Conservation (phyloP, 2,329 filamentous ascomycete genomes). For the Alternaria incomplexa region DNA sequence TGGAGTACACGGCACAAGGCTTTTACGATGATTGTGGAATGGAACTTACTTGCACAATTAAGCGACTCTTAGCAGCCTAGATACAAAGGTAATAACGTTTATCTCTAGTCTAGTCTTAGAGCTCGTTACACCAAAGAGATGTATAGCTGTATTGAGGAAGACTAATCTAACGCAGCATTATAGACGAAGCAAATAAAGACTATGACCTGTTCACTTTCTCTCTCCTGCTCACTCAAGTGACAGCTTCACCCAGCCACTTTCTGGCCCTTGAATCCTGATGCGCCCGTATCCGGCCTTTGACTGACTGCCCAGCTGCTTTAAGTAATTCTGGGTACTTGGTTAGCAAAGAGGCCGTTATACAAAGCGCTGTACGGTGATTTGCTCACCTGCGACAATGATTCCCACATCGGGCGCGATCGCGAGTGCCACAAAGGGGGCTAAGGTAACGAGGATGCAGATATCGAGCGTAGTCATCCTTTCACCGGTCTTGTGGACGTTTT, state of each 20-base stretch:
- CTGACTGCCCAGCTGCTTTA: not conserved
- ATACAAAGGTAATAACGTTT: not conserved
- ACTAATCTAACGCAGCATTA: not conserved
- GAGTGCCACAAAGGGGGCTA: too few relatives aligned
- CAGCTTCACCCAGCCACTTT: too few relatives aligned
- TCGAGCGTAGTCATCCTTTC: too few relatives aligned
- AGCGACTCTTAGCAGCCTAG: not conserved
- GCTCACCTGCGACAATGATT: too few relatives aligned
- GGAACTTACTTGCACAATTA: not conserved
- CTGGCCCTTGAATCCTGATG: too few relatives aligned
- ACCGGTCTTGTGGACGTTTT: too few relatives aligned
- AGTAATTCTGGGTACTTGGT: not conserved
- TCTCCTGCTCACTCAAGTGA: not conserved
- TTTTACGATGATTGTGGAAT: not conserved
- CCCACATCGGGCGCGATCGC: too few relatives aligned
- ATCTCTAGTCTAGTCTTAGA: not conserved
- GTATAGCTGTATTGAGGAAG: not conserved
- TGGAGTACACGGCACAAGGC: not conserved
- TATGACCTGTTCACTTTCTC: accelerated
- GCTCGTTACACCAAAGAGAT: not conserved
- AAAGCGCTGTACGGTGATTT: not conserved
- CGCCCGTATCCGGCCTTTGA: not conserved
- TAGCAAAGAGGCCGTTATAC: not conserved
- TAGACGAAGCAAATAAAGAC: too few relatives aligned
- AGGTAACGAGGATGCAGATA: too few relatives aligned